Evolutionary conservation across 331 rosid species (phyloP).

Genomic region (Malus hybrid): DNA sequence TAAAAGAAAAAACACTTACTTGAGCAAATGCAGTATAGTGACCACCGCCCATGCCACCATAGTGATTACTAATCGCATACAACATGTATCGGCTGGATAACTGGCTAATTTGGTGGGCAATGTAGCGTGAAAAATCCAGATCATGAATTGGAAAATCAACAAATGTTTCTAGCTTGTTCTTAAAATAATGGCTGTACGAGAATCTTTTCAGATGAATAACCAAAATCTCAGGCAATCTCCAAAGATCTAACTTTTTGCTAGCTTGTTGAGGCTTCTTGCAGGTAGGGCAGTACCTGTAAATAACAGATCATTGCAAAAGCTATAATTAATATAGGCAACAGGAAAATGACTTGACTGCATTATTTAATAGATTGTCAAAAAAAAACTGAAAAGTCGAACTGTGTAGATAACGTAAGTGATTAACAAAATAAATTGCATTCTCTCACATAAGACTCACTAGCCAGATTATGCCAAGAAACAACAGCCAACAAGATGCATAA

Average conservation of each 20-base stretch:
- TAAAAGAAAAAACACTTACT: slow-evolving; percentile 38
- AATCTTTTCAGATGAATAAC: slow-evolving; percentile 87
- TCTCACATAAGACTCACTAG: not conserved
- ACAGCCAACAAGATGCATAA: not conserved
- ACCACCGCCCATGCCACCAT: slow-evolving; percentile 82
- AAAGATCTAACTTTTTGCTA: slow-evolving; percentile 79
- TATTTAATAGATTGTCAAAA: not conserved
- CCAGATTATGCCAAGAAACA: not conserved
- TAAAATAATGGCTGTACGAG: slow-evolving; percentile 39
- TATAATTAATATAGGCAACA: slow-evolving; percentile 3
- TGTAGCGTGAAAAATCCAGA: slow-evolving; percentile 52
- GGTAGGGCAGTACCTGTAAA: slow-evolving; percentile 66
- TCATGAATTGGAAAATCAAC: slow-evolving; percentile 73
- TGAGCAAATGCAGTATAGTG: slow-evolving; percentile 78
- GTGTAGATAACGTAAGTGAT: not conserved
- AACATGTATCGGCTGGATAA: slow-evolving; percentile 41
- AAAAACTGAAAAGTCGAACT: not conserved
- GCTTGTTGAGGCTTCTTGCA: slow-evolving; percentile 82
- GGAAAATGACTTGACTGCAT: not conserved
- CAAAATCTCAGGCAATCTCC: slow-evolving; percentile 88
- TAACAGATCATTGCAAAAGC: slow-evolving; percentile 14
- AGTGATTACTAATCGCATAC: slow-evolving; percentile 83
- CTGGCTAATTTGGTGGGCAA: slow-evolving; percentile 25
- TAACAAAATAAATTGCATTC: not conserved
- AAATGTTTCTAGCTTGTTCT: slow-evolving; percentile 72